Base-by-base conservation (phyloP, 2,329 filamentous ascomycete species). In the Remersonia thermophila region DNA sequence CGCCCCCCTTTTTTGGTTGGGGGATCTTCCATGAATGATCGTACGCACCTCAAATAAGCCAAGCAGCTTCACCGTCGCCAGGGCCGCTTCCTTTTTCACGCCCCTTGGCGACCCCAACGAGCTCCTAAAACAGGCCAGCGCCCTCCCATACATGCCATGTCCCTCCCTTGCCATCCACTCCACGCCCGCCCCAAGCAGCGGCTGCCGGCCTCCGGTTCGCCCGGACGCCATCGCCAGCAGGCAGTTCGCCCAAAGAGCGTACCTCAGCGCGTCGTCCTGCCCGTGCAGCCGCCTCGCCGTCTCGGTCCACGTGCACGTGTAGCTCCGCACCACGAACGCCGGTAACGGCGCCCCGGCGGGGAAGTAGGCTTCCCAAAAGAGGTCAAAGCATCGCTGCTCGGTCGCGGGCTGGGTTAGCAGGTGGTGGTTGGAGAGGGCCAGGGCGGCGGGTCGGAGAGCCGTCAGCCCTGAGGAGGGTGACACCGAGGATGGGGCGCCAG, bases 311-410 rank as follows among this genome's bases (percentile, higher is more conserved):
- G 33, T 31, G 28, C 43, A 45, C 0, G 30, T 41, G 20, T 41
- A 45, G 27, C 40, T 45, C 12, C 38, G 27, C 10, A 23, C 13
- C 1, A 29, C 17, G 10, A 5, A n/a, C 1, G n/a, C 2, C 14
- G 38, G 40, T 1, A 45, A 38, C 3, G 40, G 43, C 7, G n/a
- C 27, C 2, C 43, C 43, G 2, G 38, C 26, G 9, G 43, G 40
- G 16, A 41, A 43, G 27, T 41, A 45, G n/a, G 38, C 40, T 18
- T 45, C 43, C 43, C 43, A 45, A 17, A 45, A 45, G 10, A 36
- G 44, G 23, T 42, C 33, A 8, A 42, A 36, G 8, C 40, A 42
- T 20, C 40, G 15, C n/a, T 31, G 32, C 30, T 42, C 40, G 7
- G 25, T 13, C 15, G 39, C 36, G 2, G 36, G 40, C 5, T 33